These are phyloP conservation scores for Cercophora sp. DNA, from an alignment of 495 filamentous ascomycete genomes.

Conservation along the genomic window DNA sequence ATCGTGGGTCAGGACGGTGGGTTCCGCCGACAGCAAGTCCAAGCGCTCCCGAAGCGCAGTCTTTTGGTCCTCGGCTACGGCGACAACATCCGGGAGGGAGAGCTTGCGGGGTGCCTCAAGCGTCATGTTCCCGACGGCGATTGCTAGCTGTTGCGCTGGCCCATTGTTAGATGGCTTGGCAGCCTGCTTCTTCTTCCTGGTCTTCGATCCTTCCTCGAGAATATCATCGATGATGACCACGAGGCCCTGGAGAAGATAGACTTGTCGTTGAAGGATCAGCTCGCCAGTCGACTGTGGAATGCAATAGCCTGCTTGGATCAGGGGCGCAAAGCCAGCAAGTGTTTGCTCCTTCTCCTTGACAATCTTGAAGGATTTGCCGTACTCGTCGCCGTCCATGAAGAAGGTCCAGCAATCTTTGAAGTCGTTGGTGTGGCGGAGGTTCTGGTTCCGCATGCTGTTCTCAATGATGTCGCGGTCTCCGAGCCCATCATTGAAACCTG, in stretches of 20 bases:
- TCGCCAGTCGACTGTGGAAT: conserved; percentile 29
- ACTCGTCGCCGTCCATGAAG: conserved; percentile 20
- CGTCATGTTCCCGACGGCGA: conserved; percentile 15
- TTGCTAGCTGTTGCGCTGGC: no score
- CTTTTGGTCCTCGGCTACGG: conserved; percentile 20
- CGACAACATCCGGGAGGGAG: conserved; percentile 16
- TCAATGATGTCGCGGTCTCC: conserved; percentile 26
- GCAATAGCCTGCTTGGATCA: conserved; percentile 14
- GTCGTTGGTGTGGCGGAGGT: conserved; percentile 12
- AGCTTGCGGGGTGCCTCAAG: conserved; percentile 10
- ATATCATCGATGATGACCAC: conserved; percentile 35
- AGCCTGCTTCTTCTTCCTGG: neutral
- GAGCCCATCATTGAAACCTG: neutral
- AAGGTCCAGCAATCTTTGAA: conserved; percentile 21
- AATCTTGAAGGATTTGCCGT: conserved; percentile 14
- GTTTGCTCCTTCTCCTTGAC: neutral
- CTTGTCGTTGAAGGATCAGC: conserved; percentile 32
- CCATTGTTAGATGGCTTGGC: no score
- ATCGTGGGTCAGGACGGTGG: conserved; percentile 26
- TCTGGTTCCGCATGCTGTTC: conserved; percentile 17
- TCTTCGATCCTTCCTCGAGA: conserved; percentile 26
- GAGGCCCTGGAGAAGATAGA: conserved; percentile 14
- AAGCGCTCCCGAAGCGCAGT: conserved; percentile 21
- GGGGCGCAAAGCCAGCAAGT: conserved; percentile 2
- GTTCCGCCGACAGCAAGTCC: conserved; percentile 25